Conservation (phyloP, 2,329 filamentous ascomycete species). For the Diaporthe helianthi region DNA sequence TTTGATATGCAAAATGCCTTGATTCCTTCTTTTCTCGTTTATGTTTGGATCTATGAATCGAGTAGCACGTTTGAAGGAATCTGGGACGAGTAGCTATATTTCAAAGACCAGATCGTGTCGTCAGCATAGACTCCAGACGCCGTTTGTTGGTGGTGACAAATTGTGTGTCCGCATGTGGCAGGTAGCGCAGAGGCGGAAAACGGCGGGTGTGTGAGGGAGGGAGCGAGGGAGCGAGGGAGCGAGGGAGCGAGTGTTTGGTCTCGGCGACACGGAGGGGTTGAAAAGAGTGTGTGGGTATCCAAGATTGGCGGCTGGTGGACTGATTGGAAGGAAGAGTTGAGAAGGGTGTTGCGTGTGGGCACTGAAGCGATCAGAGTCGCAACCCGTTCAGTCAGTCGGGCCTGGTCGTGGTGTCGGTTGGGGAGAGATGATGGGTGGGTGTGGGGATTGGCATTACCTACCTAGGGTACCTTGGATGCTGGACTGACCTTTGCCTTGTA, state of each 20-base stretch:
- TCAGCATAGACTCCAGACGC: not conserved
- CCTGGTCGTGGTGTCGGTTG: not conserved
- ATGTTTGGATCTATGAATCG: not conserved
- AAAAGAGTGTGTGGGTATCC: not conserved
- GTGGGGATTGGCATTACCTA: not conserved
- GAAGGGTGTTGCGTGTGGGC: not conserved
- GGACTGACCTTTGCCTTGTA: not conserved
- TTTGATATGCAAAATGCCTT: not conserved
- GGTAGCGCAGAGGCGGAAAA: not conserved
- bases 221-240: no score
- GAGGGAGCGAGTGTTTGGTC: not conserved
- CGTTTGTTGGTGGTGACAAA: slow-evolving; percentile 14
- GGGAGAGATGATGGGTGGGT: not conserved
- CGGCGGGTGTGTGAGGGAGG: not conserved
- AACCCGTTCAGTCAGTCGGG: not conserved
- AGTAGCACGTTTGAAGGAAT: not conserved
- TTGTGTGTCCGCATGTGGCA: slow-evolving; percentile 15
- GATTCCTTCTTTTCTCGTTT: not conserved
- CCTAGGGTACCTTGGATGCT: not conserved
- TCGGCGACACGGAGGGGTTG: not conserved
- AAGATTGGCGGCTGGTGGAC: not conserved
- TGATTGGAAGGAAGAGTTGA: not conserved
- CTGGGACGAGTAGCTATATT: slow-evolving; percentile 2
- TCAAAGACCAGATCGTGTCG: not conserved
- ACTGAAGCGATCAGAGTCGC: not conserved